Base-by-base conservation (phyloP, 352 stramenopile genomes). In the Pythium aristosporum region DNA sequence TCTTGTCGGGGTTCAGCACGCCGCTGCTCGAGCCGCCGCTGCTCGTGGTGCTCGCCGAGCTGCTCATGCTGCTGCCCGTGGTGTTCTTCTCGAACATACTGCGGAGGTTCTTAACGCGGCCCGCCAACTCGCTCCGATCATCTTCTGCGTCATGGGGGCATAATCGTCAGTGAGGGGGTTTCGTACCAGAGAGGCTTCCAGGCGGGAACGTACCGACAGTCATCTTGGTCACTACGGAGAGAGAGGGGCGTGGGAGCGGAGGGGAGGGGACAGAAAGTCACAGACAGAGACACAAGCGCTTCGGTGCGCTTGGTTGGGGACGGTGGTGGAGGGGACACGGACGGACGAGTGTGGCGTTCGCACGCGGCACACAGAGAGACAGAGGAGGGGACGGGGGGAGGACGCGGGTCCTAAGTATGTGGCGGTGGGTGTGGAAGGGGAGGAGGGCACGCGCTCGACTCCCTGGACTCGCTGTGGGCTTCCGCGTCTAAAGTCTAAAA, bases 51-150 rank as follows among this genome's bases (percentile, higher is more conserved):
- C 60, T 67, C 13, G 60, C 51, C 8, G 28, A 43, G 48, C 58
- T 65, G 58, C 58, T 65, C 10, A 67, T 47, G 36, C 51, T 60
- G 55, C 15, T 54, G 10, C 21, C 41, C 2, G 21, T 46, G 34
- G 30, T 34, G 51, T 30, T 56, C 51, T 71, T 71, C 57, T 71
- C 57, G 69, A 90, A 90, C 81, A 86, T 90, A 48, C 69, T 76
- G 51, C 81, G 81, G 47, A 90, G 59, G 53, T 82, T 87, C 43
- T 72, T 71, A 30, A 88, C 79, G 51, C 81, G 77, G 46, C 79
- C 81, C 53, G 73, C 70, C 36, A 80, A 72, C 57, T 85, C 78
- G 23, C 79, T 71, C 50, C 86, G 75, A 36, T 86, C 79, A 77
- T 62, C 59, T 12, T 48, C 37, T 55, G 52, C 47, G 47, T 15